Percentiles rank a stretch among this genome's conserved stretches.
Conservation (phyloP, 2,329 filamentous ascomycete species). For the Aspergillus neotritici region DNA sequence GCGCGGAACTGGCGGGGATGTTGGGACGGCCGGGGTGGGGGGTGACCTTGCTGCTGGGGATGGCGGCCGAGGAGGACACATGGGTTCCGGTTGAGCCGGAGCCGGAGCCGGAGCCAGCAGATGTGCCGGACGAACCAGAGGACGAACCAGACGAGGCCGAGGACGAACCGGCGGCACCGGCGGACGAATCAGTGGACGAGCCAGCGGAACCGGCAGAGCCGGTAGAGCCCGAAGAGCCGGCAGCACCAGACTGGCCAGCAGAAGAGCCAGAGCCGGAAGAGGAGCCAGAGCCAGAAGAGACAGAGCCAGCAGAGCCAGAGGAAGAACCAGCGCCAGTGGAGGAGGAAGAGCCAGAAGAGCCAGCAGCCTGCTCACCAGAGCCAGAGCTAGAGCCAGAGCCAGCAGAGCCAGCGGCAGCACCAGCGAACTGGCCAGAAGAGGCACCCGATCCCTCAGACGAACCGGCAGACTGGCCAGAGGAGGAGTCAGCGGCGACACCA, state of each 20-base stretch:
- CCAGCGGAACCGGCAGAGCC: slow-evolving; percentile 8
- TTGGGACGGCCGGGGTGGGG: too few relatives aligned
- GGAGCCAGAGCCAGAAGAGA: slow-evolving; percentile 8
- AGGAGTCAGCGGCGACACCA: slow-evolving; percentile 5
- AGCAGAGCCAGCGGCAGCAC: slow-evolving; percentile 13
- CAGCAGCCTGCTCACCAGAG: not conserved
- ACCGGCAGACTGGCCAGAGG: not conserved
- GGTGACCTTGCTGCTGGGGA: too few relatives aligned
- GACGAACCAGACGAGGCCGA: too few relatives aligned
- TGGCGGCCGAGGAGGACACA: too few relatives aligned
- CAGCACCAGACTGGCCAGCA: slow-evolving; percentile 11
- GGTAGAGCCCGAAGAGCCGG: slow-evolving; percentile 9
- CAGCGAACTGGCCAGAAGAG: not conserved
- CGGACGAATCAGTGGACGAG: slow-evolving; percentile 1
- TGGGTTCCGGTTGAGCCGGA: too few relatives aligned
- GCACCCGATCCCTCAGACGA: too few relatives aligned
- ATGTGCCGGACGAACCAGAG: slow-evolving; percentile 1
- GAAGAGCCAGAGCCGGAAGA: slow-evolving; percentile 5
- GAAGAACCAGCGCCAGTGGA: not conserved
- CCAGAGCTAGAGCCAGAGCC: not conserved
- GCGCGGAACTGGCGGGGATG: too few relatives aligned
- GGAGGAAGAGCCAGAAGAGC: not conserved
- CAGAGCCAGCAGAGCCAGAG: slow-evolving; percentile 4
- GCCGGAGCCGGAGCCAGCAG: not conserved
- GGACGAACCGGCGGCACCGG: slow-evolving; percentile 1